A percentile compares a stretch with the other conserved stretches of the same genome.
phyloP scores from a whole-genome alignment of 106 monocot species.

The Allium cepa region DNA sequence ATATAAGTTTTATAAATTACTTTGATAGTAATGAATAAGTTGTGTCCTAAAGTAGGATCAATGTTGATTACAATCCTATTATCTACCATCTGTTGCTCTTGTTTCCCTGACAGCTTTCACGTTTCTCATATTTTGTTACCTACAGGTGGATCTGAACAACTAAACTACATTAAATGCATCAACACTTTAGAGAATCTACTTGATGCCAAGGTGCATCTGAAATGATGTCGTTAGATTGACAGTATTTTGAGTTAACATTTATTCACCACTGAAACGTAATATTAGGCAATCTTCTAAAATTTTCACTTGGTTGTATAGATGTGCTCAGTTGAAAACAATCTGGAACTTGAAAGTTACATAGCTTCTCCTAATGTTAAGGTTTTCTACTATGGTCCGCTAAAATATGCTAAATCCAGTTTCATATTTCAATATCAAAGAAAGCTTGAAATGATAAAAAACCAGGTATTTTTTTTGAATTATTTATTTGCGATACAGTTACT shows the following conservation, averaged over 20 bases:
- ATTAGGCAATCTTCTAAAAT: neutral
- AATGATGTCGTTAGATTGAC: neutral
- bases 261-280: neutral
- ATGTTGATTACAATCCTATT: too few relatives aligned
- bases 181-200: slow-evolving; percentile 92
- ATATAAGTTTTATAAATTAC: too few relatives aligned
- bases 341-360: slow-evolving; percentile 54
- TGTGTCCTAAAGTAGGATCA: too few relatives aligned
- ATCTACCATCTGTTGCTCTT: too few relatives aligned
- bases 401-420: slow-evolving; percentile 19
- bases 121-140: slow-evolving; percentile 3
- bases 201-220: slow-evolving; percentile 60
- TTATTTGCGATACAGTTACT: neutral
- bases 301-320: slow-evolving; percentile 30
- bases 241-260: neutral
- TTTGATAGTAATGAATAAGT: too few relatives aligned
- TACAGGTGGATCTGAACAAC: slow-evolving; percentile 61
- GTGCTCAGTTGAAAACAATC: slow-evolving; percentile 50
- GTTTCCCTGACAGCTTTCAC: neutral
- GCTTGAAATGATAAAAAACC: slow-evolving; percentile 43
- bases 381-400: slow-evolving; percentile 53
- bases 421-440: slow-evolving; percentile 22
- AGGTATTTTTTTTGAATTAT: slow-evolving; percentile 28
- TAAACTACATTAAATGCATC: slow-evolving; percentile 77
- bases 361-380: slow-evolving; percentile 75